Conservation (phyloP, 2,329 filamentous ascomycete species). For the Scedosporium apiospermum region DNA sequence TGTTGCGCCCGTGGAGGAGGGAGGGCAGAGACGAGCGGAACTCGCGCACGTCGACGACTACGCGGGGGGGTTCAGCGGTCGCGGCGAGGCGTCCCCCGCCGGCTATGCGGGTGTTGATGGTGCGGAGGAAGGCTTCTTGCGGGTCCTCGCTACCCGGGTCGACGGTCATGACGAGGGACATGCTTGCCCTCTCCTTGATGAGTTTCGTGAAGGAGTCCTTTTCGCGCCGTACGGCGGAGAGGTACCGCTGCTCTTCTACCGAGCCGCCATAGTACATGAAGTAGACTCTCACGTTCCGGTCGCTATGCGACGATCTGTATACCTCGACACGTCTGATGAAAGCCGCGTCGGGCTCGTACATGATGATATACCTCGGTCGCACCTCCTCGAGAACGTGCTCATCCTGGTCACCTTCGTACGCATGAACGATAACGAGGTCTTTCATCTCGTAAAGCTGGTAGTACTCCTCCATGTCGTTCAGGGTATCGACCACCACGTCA, state of each 20-base stretch:
- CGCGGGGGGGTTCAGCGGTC: constrained; percentile 77
- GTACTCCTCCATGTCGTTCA: constrained; percentile 89
- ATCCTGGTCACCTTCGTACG: constrained; percentile 92
- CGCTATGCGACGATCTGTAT: constrained; percentile 87
- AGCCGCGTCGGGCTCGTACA: constrained; percentile 94
- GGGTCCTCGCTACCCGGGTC: constrained; percentile 67
- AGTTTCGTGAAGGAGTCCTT: constrained; percentile 94
- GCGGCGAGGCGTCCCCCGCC: constrained; percentile 78
- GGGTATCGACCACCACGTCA: constrained; percentile 63
- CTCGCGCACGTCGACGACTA: constrained; percentile 92
- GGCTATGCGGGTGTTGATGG: constrained; percentile 92
- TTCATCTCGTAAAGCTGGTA: constrained; percentile 89
- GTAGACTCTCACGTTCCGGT: constrained; percentile 83
- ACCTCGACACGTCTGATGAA: constrained; percentile 94
- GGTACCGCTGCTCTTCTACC: constrained; percentile 89
- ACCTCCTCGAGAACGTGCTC: constrained; percentile 94
- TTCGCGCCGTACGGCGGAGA: constrained; percentile 81
- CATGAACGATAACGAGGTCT: constrained; percentile 79
- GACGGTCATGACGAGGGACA: constrained; percentile 78
- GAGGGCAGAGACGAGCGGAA: constrained; percentile 90
- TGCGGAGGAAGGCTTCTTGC: constrained; percentile 85
- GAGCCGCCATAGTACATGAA: constrained; percentile 95
- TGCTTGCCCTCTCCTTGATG: constrained; percentile 87
- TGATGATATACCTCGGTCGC: constrained; percentile 88
- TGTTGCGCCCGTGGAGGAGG: constrained; percentile 77